These are phyloP conservation scores for Umbelopsis sp. DNA, from an alignment of 192 early-diverging fungal genomes.

Conservation along the genomic window DNA sequence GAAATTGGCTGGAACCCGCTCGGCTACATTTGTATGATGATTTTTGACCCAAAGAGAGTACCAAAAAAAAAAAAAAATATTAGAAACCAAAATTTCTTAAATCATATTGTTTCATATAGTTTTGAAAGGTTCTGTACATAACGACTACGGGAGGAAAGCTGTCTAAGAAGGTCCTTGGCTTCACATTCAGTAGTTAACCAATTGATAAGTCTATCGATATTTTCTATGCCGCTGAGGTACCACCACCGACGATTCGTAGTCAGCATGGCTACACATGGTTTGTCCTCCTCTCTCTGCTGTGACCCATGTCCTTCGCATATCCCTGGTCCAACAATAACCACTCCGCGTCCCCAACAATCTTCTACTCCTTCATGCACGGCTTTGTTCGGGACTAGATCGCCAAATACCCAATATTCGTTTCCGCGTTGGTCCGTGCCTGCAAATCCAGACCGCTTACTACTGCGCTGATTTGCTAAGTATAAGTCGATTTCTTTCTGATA, in stretches of 20 bases:
- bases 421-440: not conserved
- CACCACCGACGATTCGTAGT: constrained; percentile 18
- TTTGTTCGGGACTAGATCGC: not conserved
- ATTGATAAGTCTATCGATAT: constrained; percentile 12
- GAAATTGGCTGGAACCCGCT: not conserved
- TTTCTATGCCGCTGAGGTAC: constrained; percentile 22
- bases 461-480: not conserved
- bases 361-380: not conserved
- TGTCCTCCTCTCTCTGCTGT: constrained; percentile 3
- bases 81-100: constrained; percentile 10
- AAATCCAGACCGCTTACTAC: not conserved
- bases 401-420: constrained; percentile 10
- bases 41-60: not conserved
- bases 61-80: constrained; percentile 14
- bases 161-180: constrained; percentile 9
- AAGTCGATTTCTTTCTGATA: not conserved
- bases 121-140: not conserved
- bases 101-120: constrained; percentile 5
- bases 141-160: constrained; percentile 18
- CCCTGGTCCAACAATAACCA: constrained; percentile 6
- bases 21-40: not conserved
- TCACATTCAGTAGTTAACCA: not conserved
- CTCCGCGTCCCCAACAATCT: constrained; percentile 13
- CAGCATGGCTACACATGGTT: constrained; percentile 19
- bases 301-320: not conserved